A percentile compares a stretch with the other conserved stretches of the same genome.
phyloP scores from a whole-genome alignment of 2,329 filamentous ascomycete genomes.

The Colletotrichum nymphaeae region DNA sequence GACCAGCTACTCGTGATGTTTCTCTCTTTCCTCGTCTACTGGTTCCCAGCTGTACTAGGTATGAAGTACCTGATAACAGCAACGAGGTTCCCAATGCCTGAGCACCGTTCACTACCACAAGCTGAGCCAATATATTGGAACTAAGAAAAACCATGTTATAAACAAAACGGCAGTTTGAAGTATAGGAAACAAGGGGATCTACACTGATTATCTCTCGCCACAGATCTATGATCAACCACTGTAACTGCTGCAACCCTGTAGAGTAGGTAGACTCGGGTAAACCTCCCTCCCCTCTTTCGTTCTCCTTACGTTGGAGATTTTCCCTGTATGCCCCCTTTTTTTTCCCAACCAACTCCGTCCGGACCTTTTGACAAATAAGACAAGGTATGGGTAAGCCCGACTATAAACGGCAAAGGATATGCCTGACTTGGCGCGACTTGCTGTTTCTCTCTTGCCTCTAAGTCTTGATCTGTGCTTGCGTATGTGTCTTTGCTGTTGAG shows the following conservation, averaged over 20 bases:
- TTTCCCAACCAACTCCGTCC: neutral
- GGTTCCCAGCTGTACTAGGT: neutral
- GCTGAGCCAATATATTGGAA: neutral
- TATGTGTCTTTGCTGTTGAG: neutral
- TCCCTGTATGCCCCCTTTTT: neutral
- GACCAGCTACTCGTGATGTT: neutral
- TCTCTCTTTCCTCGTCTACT: neutral
- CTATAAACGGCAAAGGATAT: neutral
- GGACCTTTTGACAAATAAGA: neutral
- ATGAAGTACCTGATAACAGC: neutral
- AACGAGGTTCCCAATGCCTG: too few relatives aligned
- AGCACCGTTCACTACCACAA: neutral
- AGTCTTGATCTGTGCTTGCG: too few relatives aligned
- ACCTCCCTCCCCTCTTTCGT: neutral
- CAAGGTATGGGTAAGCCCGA: neutral
- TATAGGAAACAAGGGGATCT: slow-evolving; percentile 2
- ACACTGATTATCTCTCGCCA: neutral
- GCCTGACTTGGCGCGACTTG: neutral
- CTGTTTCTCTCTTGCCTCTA: neutral
- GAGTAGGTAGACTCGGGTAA: neutral
- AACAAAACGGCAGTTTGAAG: neutral
- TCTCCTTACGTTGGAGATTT: neutral
- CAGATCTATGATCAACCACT: slow-evolving; percentile 8
- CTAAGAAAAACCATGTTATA: neutral
- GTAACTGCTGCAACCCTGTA: slow-evolving; percentile 1